Conservation (phyloP, 176 grass and related monocot species). For the Carex parvula region DNA sequence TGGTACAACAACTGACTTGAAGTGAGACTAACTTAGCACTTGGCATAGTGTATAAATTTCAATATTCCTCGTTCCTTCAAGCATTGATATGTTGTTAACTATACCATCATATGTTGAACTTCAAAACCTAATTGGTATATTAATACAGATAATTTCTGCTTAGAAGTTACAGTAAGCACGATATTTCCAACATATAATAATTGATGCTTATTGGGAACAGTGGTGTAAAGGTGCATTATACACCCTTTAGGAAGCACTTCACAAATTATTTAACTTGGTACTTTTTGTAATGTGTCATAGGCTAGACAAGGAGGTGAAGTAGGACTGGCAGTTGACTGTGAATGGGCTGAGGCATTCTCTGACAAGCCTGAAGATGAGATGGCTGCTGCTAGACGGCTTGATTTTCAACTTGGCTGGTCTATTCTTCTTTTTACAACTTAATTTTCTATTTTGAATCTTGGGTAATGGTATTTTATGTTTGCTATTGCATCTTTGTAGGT, state of each 20-base stretch:
- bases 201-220: neutral
- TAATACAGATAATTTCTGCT: neutral
- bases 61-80: neutral
- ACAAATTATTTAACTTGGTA: neutral
- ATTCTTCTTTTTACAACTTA: neutral
- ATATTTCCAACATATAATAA: neutral
- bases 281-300: constrained; percentile 28
- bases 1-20: neutral
- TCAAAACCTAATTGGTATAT: neutral
- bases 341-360: constrained; percentile 93
- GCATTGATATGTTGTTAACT: neutral
- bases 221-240: constrained; percentile 3
- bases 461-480: neutral
- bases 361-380: constrained; percentile 65
- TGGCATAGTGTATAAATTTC: neutral
- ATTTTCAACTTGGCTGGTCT: constrained; percentile 98
- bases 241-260: neutral
- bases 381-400: constrained; percentile 66
- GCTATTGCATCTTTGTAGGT: neutral
- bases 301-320: constrained; percentile 81
- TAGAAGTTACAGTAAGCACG: neutral
- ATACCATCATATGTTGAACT: neutral
- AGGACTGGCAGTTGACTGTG: constrained; percentile 87
- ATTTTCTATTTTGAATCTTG: neutral
- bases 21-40: neutral